Base-by-base conservation (phyloP, 2,329 filamentous ascomycete genomes). In the Metarhizium anisopliae region DNA sequence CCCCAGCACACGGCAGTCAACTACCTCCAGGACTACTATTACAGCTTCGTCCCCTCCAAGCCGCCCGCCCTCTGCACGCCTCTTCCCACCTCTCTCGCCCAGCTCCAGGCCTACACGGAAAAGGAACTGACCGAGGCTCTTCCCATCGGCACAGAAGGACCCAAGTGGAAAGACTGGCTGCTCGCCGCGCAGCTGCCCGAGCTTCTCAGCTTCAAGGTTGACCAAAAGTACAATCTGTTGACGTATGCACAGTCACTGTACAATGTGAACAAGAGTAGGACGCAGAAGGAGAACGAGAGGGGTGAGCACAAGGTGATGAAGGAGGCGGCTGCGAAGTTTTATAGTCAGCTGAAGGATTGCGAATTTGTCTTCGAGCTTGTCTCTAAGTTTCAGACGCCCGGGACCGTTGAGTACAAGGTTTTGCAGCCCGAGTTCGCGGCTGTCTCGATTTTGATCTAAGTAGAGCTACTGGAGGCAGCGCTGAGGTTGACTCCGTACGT, bases 21-120 rank as follows among this genome's bases (percentile, higher is more conserved):
- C 63, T 80, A 80, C 60, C 67, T 79, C 0, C 77, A 79, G 58
- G 71, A 74, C 58, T 79, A 76, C 63, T 79, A 79, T 65, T 70
- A 76, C 58, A 64, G 68, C 18, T 79, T 78, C 59, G 75, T 79
- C 5, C 59, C 70, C 47, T 71, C 73, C 52, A 77, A 77, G 60
- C 74, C 75, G 0, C 66, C 72, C 0, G 65, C 66, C 29, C 64
- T 77, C 2, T 74, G 68, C 60, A 54, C 57, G 4, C 58, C 67
- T 1, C 61, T 71, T 4, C 74, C 74, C 0, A 56, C 51, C 8
- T 64, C 56, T 2, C 64, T 72, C 4, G 59, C 58, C 0, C 57
- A 66, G 38, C 67, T 76, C 8, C 58, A 62, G 18, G 49, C 30
- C n/a, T 69, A 66, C 58, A 64, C 56, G 2, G 68, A 72, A 18